phyloP scores from a whole-genome alignment of 176 grass and related monocot genomes.

The Melocanna baccifera region DNA sequence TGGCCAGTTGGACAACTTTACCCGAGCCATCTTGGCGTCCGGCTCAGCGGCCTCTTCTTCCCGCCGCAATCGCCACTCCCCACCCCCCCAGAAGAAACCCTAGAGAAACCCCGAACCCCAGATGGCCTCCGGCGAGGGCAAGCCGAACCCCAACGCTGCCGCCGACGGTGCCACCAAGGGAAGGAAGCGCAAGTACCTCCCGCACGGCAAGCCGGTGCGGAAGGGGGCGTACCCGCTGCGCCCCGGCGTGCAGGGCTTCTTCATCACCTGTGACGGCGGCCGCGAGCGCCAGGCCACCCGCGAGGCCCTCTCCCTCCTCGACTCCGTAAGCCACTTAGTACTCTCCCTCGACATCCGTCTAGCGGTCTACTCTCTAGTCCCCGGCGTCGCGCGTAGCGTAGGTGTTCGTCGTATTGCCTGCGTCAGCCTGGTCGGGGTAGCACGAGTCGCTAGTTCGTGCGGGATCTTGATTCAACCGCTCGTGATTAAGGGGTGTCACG shows the following conservation, averaged over 20 bases:
- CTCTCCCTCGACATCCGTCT: background rate
- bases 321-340: slow-evolving; percentile 41
- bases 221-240: slow-evolving; percentile 79
- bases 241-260: slow-evolving; percentile 89
- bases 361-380: background rate
- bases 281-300: slow-evolving; percentile 86
- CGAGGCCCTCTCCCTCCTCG: slow-evolving; percentile 81
- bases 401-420: background rate
- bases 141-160: slow-evolving; percentile 22
- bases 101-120: background rate
- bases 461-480: background rate
- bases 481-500: background rate
- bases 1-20: no score
- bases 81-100: background rate
- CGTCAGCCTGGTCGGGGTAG: background rate
- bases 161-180: slow-evolving; percentile 46
- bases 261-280: slow-evolving; percentile 92
- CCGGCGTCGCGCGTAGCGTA: background rate
- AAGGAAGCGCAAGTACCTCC: slow-evolving; percentile 78
- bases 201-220: slow-evolving; percentile 70
- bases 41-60: no score
- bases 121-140: slow-evolving; percentile 52
- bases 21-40: no score
- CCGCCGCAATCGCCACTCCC: no score
- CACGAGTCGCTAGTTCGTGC: background rate